These are phyloP conservation scores for Neoboletus brunneissimus DNA, from an alignment of 768 basidiomycete genomes.

Conservation along the genomic window DNA sequence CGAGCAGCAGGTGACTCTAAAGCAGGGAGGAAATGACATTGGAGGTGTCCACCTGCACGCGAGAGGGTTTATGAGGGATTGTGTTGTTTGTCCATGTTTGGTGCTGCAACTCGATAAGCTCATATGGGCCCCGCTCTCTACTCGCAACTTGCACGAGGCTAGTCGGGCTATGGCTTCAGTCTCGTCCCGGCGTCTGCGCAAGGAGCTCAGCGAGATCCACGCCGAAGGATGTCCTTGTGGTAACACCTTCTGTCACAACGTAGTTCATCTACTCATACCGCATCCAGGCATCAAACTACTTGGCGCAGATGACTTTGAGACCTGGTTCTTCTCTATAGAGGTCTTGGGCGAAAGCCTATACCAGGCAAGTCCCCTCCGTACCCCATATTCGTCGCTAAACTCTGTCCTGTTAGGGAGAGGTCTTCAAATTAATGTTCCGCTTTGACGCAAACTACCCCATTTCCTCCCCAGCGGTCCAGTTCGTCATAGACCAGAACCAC, in stretches of 20 bases:
- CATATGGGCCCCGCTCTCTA: slow-evolving; percentile 1
- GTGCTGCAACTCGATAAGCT: slow-evolving; percentile 6
- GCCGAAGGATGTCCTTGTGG: slow-evolving; percentile 66
- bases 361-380: slow-evolving; percentile 42
- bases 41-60: neutral
- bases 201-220: slow-evolving; percentile 69
- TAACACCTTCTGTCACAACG: slow-evolving; percentile 25
- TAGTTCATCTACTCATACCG: slow-evolving; percentile 1
- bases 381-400: neutral
- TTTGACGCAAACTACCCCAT: slow-evolving; percentile 85
- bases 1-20: slow-evolving; percentile 71
- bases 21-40: slow-evolving; percentile 51
- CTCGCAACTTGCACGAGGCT: slow-evolving; percentile 13
- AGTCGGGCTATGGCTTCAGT: slow-evolving; percentile 54
- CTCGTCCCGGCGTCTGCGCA: slow-evolving; percentile 60
- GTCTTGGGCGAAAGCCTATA: slow-evolving; percentile 84
- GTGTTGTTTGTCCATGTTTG: slow-evolving; percentile 40
- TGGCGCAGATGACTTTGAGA: slow-evolving; percentile 72
- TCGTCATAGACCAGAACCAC: slow-evolving; percentile 62
- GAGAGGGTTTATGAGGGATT: slow-evolving; percentile 28
- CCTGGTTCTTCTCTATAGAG: slow-evolving; percentile 77
- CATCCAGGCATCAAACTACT: slow-evolving; percentile 65
- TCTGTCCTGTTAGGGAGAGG: slow-evolving; percentile 55
- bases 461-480: slow-evolving; percentile 83
- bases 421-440: slow-evolving; percentile 74